phyloP scores from a whole-genome alignment of 192 early-diverging fungal genomes.

The Umbelopsis sp. region DNA sequence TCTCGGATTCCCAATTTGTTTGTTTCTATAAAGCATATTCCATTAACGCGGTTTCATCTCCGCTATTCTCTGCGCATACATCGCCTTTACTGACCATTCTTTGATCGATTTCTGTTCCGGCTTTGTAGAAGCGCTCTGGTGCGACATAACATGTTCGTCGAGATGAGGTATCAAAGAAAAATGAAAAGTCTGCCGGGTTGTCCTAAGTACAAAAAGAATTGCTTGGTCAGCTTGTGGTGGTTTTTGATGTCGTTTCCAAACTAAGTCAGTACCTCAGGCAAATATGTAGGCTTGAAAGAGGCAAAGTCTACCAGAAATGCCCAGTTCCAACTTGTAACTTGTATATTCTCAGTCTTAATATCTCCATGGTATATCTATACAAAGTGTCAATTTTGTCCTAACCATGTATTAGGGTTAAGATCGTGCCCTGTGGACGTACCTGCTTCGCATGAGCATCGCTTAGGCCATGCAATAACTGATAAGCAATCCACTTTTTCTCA shows the following conservation, averaged over 20 bases:
- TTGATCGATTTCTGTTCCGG: conserved; percentile 63
- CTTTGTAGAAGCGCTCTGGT: conserved; percentile 91
- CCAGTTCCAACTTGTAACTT: conserved; percentile 97
- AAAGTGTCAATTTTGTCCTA: not conserved
- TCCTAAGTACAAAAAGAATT: conserved; percentile 55
- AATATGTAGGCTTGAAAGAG: conserved; percentile 86
- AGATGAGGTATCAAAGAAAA: conserved; percentile 93
- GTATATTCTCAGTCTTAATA: conserved; percentile 94
- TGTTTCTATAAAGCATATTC: conserved; percentile 29
- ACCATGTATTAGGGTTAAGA: too few relatives aligned
- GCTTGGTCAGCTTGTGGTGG: not conserved
- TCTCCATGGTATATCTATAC: conserved; percentile 87
- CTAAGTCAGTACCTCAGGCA: conserved; percentile 71
- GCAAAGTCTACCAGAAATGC: conserved; percentile 89
- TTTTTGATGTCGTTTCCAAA: too few relatives aligned
- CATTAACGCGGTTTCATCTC: not conserved
- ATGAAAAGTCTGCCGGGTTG: conserved; percentile 94
- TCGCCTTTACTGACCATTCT: conserved; percentile 35
- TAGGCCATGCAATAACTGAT: conserved; percentile 82
- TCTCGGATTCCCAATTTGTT: conserved; percentile 33
- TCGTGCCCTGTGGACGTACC: not conserved
- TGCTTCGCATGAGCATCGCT: conserved; percentile 74
- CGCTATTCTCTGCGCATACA: too few relatives aligned
- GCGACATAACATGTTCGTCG: conserved; percentile 93
- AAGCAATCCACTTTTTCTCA: conserved; percentile 96